phyloP scores from a whole-genome alignment of 148 eudicot genomes.

The Tetragonia tetragonoides region DNA sequence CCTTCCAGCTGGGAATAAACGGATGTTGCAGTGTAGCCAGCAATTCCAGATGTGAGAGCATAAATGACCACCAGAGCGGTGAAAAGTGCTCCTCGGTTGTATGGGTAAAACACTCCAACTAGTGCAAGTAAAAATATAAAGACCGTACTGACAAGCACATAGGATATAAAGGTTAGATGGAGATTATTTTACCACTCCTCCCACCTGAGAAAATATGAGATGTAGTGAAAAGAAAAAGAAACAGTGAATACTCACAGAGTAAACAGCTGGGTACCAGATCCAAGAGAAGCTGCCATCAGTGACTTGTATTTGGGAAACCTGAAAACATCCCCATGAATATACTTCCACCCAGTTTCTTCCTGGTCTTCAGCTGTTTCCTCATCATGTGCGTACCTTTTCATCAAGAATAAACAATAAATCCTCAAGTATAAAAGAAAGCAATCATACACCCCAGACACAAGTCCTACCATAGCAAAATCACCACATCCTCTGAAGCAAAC shows the following conservation, averaged over 20 bases:
- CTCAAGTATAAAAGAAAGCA: not conserved
- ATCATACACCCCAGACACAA: not conserved
- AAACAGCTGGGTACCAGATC: constrained; percentile 79
- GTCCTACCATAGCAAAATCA: not conserved
- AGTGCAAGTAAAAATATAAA: constrained; percentile 38
- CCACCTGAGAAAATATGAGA: not conserved
- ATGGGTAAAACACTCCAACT: constrained; percentile 41
- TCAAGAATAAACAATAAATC: not conserved
- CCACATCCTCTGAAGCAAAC: not conserved
- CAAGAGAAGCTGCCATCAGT: constrained; percentile 73
- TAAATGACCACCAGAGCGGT: constrained; percentile 40
- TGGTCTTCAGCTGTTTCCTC: constrained; percentile 82
- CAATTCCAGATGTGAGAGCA: constrained; percentile 43
- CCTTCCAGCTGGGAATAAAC: constrained; percentile 42
- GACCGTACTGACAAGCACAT: constrained; percentile 24
- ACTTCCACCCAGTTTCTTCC: constrained; percentile 91
- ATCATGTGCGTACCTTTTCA: constrained; percentile 73
- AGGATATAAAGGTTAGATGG: constrained; percentile 1
- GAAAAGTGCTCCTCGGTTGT: constrained; percentile 38
- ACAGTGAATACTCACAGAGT: constrained; percentile 49
- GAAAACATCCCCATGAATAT: constrained; percentile 82
- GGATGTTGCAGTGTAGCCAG: constrained; percentile 39
- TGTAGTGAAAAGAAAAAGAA: not conserved
- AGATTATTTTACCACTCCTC: not conserved
- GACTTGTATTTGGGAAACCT: constrained; percentile 73